Evolutionary conservation across 768 basidiomycete species (phyloP).

Genomic region (Tricholoma flavovirens): DNA sequence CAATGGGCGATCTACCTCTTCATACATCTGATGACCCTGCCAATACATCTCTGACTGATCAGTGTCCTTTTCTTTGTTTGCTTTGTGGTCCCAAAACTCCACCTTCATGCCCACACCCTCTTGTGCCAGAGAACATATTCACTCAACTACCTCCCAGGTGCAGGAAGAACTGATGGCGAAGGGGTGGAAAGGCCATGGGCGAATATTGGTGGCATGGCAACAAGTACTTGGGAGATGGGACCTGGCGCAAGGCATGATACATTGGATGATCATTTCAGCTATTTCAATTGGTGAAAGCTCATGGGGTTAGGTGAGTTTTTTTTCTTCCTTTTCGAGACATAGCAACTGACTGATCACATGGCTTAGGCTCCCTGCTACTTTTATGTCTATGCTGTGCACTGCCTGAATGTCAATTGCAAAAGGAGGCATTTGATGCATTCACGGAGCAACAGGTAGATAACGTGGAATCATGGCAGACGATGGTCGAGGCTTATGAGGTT

Average conservation of each 20-base stretch:
- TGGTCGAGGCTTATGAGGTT: background rate
- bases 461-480: background rate
- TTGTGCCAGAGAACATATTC: conserved; percentile 17
- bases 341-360: background rate
- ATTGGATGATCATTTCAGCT: too few relatives aligned
- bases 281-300: too few relatives aligned
- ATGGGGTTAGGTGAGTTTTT: too few relatives aligned
- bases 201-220: conserved; percentile 23
- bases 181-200: conserved; percentile 29
- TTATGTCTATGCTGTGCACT: background rate
- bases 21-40: conserved; percentile 1
- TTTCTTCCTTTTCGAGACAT: too few relatives aligned
- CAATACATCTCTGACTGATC: background rate
- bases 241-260: too few relatives aligned
- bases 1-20: conserved; percentile 27
- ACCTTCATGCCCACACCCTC: conserved; percentile 18
- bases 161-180: too few relatives aligned
- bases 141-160: conserved; percentile 17
- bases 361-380: background rate
- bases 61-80: background rate
- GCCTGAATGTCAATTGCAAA: background rate
- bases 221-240: background rate
- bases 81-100: conserved; percentile 23
- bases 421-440: background rate
- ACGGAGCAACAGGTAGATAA: too few relatives aligned